Conservation (phyloP, 495 filamentous ascomycete species). For the Schizothecium vesticola region DNA sequence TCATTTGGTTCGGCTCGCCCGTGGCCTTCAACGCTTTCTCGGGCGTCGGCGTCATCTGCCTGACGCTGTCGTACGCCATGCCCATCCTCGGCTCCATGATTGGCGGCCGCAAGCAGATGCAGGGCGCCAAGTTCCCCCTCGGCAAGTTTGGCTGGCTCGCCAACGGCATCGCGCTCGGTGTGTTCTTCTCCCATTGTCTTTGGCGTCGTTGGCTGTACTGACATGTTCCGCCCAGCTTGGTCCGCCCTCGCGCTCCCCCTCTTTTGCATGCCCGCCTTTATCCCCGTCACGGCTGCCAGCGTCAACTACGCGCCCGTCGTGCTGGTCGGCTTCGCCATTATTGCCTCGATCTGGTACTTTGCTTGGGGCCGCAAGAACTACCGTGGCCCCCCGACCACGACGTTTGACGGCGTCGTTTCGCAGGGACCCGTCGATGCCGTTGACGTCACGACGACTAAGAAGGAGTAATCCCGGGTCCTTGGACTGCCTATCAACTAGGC, state of each 20-base stretch:
- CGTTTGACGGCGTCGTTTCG: conserved; percentile 2
- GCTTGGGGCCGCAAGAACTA: conserved; percentile 63
- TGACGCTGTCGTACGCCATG: conserved; percentile 53
- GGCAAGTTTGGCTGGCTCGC: conserved; percentile 49
- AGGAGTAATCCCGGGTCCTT: conserved; percentile 4
- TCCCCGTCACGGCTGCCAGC: conserved; percentile 54
- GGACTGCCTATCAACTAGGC: conserved; percentile 10
- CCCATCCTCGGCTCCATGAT: conserved; percentile 54
- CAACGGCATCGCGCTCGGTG: conserved; percentile 53
- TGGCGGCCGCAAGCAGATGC: conserved; percentile 46
- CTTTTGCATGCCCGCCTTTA: conserved; percentile 58
- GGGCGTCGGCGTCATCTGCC: conserved; percentile 56
- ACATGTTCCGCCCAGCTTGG: conserved; percentile 42
- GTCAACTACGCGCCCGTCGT: conserved; percentile 64
- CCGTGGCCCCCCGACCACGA: conserved; percentile 53
- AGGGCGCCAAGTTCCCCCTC: conserved; percentile 51
- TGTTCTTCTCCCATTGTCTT: conserved; percentile 22
- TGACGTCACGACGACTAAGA: conserved; percentile 6
- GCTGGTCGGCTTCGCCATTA: conserved; percentile 52
- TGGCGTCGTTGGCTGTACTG: neutral
- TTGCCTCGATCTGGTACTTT: conserved; percentile 41
- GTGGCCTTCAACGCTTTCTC: conserved; percentile 57
- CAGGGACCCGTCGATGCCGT: neutral
- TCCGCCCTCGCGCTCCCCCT: conserved; percentile 57
- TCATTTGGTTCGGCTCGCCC: conserved; percentile 50